Base-by-base conservation (phyloP, 164 flowering plant species). In the Nymphaea thermarum region DNA sequence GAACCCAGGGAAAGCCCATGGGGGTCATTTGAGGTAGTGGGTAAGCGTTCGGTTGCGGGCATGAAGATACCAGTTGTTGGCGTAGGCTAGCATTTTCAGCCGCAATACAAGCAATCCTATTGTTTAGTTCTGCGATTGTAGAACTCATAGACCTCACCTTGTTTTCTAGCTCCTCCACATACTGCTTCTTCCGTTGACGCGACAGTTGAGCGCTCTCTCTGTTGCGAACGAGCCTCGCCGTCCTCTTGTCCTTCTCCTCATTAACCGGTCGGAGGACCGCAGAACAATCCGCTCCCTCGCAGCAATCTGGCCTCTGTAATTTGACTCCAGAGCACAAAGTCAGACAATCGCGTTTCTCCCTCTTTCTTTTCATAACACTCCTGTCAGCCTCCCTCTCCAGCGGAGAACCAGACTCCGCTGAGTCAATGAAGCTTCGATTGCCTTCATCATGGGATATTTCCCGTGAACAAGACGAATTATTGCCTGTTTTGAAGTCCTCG, bases 181-280 rank as follows among this genome's bases (percentile, higher is more conserved):
- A 87, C 71, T 90, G 97, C 75, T 92, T 95, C 87, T 89, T 92
- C 74, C 97, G 84, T 83, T 92, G 98, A 45, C 99, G 76, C 0
- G 98, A 90, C 25, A 95, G 87, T 69, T 92, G 99, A 0, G 99
- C 99, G 55, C 99, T 95, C 68, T 92, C 98, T n/a, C 99, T 77
- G 53, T 95, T 95, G 82, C 98, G 82, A 82, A 90, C 82, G 77
- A 92, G 74, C 80, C 99, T 87, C 4, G 89, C 86, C 70, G 77
- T 85, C 82, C 68, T 83, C 65, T 84, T 95, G 44, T 87, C 87
- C 0, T 90, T 93, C 5, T 81, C 96, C 0, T 76, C 84, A 5
- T 66, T 68, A 10, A 51, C 57, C 14, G 57, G 57, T 51, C 14
- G 8, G 57, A 51, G 3, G 8, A 51, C 14, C 3, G 0, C 57